A percentile compares a stretch with the other conserved stretches of the same genome.
phyloP scores from a whole-genome alignment of 257 asterid species.

The Anisodus acutangulus region DNA sequence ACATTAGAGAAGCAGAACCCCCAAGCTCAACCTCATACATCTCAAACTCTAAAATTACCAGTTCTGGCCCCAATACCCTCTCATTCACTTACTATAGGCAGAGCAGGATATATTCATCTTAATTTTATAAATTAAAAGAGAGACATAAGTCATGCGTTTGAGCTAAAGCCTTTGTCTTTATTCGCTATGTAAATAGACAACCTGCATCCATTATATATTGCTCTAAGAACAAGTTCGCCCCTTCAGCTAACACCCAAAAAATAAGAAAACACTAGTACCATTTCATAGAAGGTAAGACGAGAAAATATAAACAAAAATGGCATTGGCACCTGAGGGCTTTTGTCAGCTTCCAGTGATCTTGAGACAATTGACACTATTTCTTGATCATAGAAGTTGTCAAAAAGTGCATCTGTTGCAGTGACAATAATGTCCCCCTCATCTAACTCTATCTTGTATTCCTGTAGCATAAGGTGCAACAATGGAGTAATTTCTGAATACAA shows the following conservation, averaged over 20 bases:
- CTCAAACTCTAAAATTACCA: not conserved
- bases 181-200: not conserved
- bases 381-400: conserved; percentile 77
- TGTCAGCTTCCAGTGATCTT: conserved; percentile 55
- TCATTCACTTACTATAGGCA: not conserved
- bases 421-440: conserved; percentile 73
- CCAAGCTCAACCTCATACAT: not conserved
- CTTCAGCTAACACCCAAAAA: not conserved
- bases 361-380: conserved; percentile 61
- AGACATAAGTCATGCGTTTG: not conserved
- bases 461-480: conserved; percentile 34
- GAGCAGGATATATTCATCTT: not conserved
- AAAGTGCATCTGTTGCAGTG: conserved; percentile 77
- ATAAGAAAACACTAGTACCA: not conserved
- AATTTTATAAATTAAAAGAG: not conserved
- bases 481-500: conserved; percentile 1
- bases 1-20: not conserved
- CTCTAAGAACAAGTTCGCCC: not conserved
- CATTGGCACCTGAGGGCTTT: conserved; percentile 54
- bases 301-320: not conserved
- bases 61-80: not conserved
- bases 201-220: not conserved
- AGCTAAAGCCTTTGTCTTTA: not conserved
- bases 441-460: conserved; percentile 66
- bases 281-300: not conserved